A percentile compares a stretch with the other conserved stretches of the same genome.
These are phyloP conservation scores for Colletotrichum lupini DNA, from an alignment of 2,329 filamentous ascomycete genomes.

Conservation along the genomic window DNA sequence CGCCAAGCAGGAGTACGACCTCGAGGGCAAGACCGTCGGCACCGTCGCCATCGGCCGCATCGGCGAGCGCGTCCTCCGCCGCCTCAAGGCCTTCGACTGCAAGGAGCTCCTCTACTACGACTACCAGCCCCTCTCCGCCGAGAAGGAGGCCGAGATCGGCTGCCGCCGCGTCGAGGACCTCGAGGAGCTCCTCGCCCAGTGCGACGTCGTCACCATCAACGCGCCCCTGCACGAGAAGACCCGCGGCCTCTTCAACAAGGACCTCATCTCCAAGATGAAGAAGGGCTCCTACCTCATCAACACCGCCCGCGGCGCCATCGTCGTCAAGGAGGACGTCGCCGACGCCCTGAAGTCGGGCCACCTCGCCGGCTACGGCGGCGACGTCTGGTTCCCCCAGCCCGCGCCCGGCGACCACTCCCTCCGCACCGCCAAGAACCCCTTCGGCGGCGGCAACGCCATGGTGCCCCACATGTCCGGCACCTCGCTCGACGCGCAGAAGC, in stretches of 20 bases:
- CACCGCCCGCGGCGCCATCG: conserved; percentile 97
- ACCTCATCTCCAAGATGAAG: conserved; percentile 99
- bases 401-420: conserved; percentile 93
- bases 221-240: conserved; percentile 99
- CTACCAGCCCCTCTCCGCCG: conserved; percentile 91
- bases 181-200: conserved; percentile 94
- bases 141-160: conserved; percentile 95
- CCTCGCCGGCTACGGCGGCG: conserved; percentile 87
- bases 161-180: conserved; percentile 88
- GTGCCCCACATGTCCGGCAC: conserved; percentile 99
- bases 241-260: conserved; percentile 96
- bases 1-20: conserved; percentile 98
- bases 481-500: conserved; percentile 96
- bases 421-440: conserved; percentile 92
- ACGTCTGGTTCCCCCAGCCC: conserved; percentile 98
- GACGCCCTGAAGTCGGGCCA: conserved; percentile 92
- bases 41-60: conserved; percentile 98
- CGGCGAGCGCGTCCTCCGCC: conserved; percentile 95
- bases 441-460: conserved; percentile 98
- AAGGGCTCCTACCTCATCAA: conserved; percentile 96
- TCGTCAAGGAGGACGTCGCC: conserved; percentile 99
- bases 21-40: conserved; percentile 97
- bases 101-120: conserved; percentile 99
- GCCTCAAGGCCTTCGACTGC: conserved; percentile 98
- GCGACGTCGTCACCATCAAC: conserved; percentile 99